These are phyloP conservation scores for Flaveria bidentis DNA, from an alignment of 129 eudicot species.

Conservation along the genomic window DNA sequence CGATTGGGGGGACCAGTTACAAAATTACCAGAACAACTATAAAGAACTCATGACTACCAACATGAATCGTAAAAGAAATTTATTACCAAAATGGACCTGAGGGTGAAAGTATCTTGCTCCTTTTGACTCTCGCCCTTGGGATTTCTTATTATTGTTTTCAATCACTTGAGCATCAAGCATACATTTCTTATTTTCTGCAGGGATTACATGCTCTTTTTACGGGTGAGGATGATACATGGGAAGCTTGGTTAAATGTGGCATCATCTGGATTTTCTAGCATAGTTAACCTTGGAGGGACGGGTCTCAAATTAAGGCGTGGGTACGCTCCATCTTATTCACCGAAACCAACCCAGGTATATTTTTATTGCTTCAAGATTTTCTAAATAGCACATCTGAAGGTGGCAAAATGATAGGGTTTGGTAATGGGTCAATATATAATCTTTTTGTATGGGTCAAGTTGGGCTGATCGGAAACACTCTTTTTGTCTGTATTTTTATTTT, in stretches of 20 bases:
- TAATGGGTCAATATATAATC: neutral
- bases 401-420: neutral
- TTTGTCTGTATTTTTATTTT: neutral
- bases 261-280: slow-evolving; percentile 74
- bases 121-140: neutral
- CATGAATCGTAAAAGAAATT: neutral
- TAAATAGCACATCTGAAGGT: slow-evolving; percentile 8
- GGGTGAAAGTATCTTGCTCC: neutral
- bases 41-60: neutral
- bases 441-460: neutral
- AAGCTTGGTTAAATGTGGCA: slow-evolving; percentile 79
- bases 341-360: slow-evolving; percentile 82
- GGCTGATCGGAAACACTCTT: neutral
- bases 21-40: neutral
- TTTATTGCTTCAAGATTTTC: slow-evolving; percentile 4
- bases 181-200: slow-evolving; percentile 40
- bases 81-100: neutral
- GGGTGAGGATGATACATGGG: slow-evolving; percentile 99
- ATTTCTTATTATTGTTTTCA: neutral
- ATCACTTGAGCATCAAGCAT: neutral
- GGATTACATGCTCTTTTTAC: slow-evolving; percentile 98
- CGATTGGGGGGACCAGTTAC: neutral
- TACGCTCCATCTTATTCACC: slow-evolving; percentile 85
- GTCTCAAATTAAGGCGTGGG: slow-evolving; percentile 84
- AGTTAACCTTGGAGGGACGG: slow-evolving; percentile 60